Evolutionary conservation across 2,329 filamentous ascomycete species (phyloP), one percentile per base, ranked within the genome.

Genomic region (Salinomyces thailandicus): DNA sequence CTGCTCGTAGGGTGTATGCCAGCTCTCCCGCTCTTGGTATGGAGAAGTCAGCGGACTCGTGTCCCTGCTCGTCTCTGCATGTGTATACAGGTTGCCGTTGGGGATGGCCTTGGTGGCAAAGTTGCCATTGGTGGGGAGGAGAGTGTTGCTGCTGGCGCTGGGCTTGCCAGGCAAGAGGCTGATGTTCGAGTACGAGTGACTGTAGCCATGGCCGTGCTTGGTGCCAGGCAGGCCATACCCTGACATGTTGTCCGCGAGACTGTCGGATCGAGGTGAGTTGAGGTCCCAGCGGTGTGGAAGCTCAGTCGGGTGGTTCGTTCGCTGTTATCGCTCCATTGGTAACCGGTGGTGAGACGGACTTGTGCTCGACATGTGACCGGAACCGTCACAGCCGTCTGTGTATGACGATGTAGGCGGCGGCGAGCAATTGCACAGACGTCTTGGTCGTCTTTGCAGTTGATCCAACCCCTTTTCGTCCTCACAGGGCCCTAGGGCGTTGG

Each of bases 171-270:
- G 45, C 18, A 41, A 45, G 14, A 46, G 37, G 33, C 45, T 27
- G 24, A 29, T 26, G 36, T 33, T 22, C 13, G 42, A 47, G 37
- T 45, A 45, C 26, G 47, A 43, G 14, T 50, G 26, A 45, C 43
- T 45, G 53, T 54, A 39, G 41, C 48, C 40, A 54, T 59, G 44
- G 43, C 57, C n/a, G n/a, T n/a, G n/a, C 33, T 42, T 43, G 34
- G 20, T 36, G 35, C 27, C 42, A 33, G 64, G 63, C 44, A 66
- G 55, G 30, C 62, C 62, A 57, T 66, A 66, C 39, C 60, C 62
- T 39, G 63, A 64, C 42, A 16, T 16, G 11, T 13, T 30, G 11
- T 15, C 27, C n/a, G 9, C 22, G 22, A n/a, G 22, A 26, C 22
- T 8, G 22, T 9, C 9, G 22, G 22, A n/a, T 4, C 22, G 9